Base-by-base conservation (phyloP, 805 yeast genomes). In the Metschnikowia lochheadii region DNA sequence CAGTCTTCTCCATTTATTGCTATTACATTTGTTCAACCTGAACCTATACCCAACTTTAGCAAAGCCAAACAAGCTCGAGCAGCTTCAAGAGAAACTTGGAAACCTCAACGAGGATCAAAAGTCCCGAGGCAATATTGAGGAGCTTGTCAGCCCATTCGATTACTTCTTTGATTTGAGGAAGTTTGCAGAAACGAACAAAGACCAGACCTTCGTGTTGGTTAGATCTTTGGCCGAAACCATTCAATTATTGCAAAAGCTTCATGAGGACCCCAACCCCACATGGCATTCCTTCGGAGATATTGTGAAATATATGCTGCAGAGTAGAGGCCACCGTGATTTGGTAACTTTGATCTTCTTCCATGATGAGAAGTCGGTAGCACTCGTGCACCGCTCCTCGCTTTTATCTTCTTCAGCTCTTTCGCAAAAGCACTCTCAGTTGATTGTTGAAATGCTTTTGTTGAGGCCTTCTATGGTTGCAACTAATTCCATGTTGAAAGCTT, bases 261-360 rank as follows among this genome's bases (percentile, higher is more conserved):
- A 40, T 14, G 38, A 20, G 4, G 51, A 34, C 6, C n/a, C 55
- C 6, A 46, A 33, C 15, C 55, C 55, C 2, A 14, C 51, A 11
- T 46, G 50, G 55, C 39, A 33, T 3, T 32, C 48, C 26, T 45
- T 48, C 32, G 46, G 48, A 6, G 44, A 44, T 0, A 36, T 53
- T 11, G 40, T 53, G 21, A 38, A 45, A 5, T 18, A 50, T 15
- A 47, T 53, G 50, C 52, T 55, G 52, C 47, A 44, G 33, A 48
- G 53, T 40, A 34, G 32, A 3, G 48, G 54, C 1, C 50, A 48
- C 23, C 50, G 55, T 6, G 59, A 56, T 36, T 33, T 51, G 6
- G 50, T 46, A 10, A 43, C 49, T 13, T 35, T 49, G 40, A 21
- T 54, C 3, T 20, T 54, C 18, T 49, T 50, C 40, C 57, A 56